Base-by-base conservation (phyloP, 805 yeast species). In the Starmerella ratchasimensis region DNA sequence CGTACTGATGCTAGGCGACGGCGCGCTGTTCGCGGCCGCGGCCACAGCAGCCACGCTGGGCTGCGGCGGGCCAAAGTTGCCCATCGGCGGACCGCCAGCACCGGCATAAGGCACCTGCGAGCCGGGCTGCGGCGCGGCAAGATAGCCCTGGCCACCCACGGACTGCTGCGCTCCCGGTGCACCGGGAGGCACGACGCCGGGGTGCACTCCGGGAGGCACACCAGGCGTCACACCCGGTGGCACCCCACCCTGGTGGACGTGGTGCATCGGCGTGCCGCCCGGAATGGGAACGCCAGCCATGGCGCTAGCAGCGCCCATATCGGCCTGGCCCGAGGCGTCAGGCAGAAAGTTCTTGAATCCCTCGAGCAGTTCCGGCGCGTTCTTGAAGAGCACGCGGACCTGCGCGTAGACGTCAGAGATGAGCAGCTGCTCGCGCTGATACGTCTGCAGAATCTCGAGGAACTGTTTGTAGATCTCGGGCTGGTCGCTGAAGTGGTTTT, bases 261-360 rank as follows among this genome's bases (percentile, higher is more conserved):
- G 13, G 15, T 10, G 9, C 23, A 10, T 8, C 23, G 32, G 15
- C 20, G 8, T 13, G 19, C 6, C 20, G 15, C 15, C 28, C 15
- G 7, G 9, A 7, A 15, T 15, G 31, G 7, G 20, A 8, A n/a
- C 25, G 25, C 31, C 25, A 5, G 15, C 20, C n/a, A 45, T 28
- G 27, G 40, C 9, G 4, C 31, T 20, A n/a, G 8, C 18, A 13
- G 31, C 14, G 15, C 24, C 31, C 17, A 27, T 38, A 20, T 33
- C 50, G 60, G 51, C 61, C 59, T 45, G 46, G 19, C 63, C 67
- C n/a, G 67, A 60, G 4, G 78, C 71, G 52, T 88, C 97, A 2
- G 98, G 98, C 58, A 90, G 68, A 57, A 90, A 90, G 57, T 84
- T 86, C 57, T 86, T 84, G 61, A 90, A 90, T 55, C 93, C 98